Conservation (phyloP, 2,329 filamentous ascomycete genomes). For the Fusarium sp. region DNA sequence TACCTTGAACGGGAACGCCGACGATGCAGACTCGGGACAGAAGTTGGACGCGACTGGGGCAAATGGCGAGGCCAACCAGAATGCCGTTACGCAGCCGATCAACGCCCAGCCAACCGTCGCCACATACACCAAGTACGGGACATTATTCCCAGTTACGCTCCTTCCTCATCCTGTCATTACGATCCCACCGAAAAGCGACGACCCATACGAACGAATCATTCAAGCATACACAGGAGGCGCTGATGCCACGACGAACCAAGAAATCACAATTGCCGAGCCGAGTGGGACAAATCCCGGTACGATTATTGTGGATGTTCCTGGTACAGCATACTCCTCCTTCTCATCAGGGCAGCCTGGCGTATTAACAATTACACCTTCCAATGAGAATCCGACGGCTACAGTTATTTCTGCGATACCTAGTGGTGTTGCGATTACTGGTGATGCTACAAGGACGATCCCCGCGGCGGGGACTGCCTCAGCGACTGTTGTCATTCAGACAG, state of each 20-base stretch:
- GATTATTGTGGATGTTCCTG: conserved; percentile 30
- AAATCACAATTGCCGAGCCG: conserved; percentile 35
- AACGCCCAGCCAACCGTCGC: conserved; percentile 10
- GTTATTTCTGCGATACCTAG: conserved; percentile 32
- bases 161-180: conserved; percentile 35
- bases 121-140: conserved; percentile 16
- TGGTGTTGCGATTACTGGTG: conserved; percentile 11
- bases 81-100: conserved; percentile 5
- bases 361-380: conserved; percentile 32
- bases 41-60: too few species aligned
- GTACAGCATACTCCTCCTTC: conserved; percentile 32
- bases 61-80: conserved; percentile 2
- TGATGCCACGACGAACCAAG: conserved; percentile 25
- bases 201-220: conserved; percentile 35
- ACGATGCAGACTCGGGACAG: background rate
- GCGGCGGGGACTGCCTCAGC: conserved; percentile 24
- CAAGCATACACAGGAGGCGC: conserved; percentile 33
- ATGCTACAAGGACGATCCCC: conserved; percentile 28
- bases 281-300: conserved; percentile 31
- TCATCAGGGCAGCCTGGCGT: conserved; percentile 28
- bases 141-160: conserved; percentile 24
- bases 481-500: conserved; percentile 34
- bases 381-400: conserved; percentile 32
- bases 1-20: conserved; percentile 13
- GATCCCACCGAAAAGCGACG: conserved; percentile 20